These are phyloP conservation scores for Cucurbita moschata DNA, from an alignment of 306 rosid genomes.

Conservation along the genomic window DNA sequence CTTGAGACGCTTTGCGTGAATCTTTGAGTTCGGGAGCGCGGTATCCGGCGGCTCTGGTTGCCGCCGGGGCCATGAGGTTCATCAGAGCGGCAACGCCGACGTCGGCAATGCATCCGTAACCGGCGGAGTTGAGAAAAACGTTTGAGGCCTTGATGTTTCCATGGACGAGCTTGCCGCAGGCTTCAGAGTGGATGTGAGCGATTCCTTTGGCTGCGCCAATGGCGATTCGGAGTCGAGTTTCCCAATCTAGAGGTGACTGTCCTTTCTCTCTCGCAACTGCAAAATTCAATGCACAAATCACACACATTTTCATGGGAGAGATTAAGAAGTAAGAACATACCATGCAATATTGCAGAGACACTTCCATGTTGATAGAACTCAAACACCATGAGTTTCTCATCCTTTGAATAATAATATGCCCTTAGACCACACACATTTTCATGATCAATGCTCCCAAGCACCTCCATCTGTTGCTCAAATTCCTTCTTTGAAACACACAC, in stretches of 20 bases:
- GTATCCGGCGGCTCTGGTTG: conserved; percentile 50
- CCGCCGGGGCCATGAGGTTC: conserved; percentile 41
- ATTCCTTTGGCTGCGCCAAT: conserved; percentile 83
- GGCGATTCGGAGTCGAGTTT: conserved; percentile 55
- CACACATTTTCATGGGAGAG: no score
- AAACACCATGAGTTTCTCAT: conserved; percentile 76
- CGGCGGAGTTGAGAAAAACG: conserved; percentile 57
- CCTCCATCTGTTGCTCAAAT: conserved; percentile 76
- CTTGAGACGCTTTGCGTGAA: conserved; percentile 45
- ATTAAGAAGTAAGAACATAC: conserved; percentile 18
- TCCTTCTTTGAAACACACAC: conserved; percentile 59
- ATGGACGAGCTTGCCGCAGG: conserved; percentile 67
- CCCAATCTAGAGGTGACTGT: conserved; percentile 61
- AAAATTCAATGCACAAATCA: not conserved
- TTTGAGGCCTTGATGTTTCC: conserved; percentile 91
- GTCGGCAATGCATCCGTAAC: conserved; percentile 72
- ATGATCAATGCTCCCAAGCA: conserved; percentile 57
- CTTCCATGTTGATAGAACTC: conserved; percentile 65
- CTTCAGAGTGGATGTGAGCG: conserved; percentile 52
- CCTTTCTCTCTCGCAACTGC: conserved; percentile 58
- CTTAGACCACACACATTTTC: conserved; percentile 60
- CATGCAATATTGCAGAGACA: conserved; percentile 60
- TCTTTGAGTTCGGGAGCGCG: conserved; percentile 89
- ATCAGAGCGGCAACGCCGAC: conserved; percentile 44
- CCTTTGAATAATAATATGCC: conserved; percentile 84